These are phyloP conservation scores for Colletotrichum karsti DNA, from an alignment of 2,329 filamentous ascomycete genomes.

Conservation along the genomic window DNA sequence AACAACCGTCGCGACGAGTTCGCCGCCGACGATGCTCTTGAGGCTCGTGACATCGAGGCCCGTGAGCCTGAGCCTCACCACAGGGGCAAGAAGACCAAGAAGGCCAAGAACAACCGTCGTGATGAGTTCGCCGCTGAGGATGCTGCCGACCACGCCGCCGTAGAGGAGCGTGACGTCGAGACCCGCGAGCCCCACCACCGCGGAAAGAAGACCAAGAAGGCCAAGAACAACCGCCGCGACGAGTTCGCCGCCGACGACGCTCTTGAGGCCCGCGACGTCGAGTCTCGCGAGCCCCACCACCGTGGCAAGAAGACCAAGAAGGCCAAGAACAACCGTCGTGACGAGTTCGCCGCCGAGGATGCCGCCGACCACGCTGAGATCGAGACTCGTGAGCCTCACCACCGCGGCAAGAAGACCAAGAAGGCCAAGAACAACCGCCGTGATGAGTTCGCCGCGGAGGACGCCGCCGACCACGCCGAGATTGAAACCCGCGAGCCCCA, in stretches of 20 bases:
- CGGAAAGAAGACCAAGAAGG: constrained; percentile 26
- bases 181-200: constrained; percentile 27
- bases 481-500: too few relatives aligned
- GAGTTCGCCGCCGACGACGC: background rate
- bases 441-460: background rate
- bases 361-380: constrained; percentile 6
- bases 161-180: constrained; percentile 2
- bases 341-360: background rate
- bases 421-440: constrained; percentile 11
- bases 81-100: constrained; percentile 24
- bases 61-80: constrained; percentile 30
- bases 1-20: background rate
- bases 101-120: constrained; percentile 1
- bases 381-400: constrained; percentile 31
- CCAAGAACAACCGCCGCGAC: constrained; percentile 11
- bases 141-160: background rate
- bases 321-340: constrained; percentile 16
- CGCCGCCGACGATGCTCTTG: background rate
- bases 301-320: constrained; percentile 27
- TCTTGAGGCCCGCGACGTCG: constrained; percentile 31
- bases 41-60: constrained; percentile 19
- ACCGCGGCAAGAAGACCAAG: constrained; percentile 24
- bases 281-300: constrained; percentile 31
- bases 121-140: background rate
- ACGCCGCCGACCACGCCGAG: too few relatives aligned